A percentile compares a stretch with the other conserved stretches of the same genome.
Conservation (phyloP, 345 rosid species). For the Melaleuca alternifolia region DNA sequence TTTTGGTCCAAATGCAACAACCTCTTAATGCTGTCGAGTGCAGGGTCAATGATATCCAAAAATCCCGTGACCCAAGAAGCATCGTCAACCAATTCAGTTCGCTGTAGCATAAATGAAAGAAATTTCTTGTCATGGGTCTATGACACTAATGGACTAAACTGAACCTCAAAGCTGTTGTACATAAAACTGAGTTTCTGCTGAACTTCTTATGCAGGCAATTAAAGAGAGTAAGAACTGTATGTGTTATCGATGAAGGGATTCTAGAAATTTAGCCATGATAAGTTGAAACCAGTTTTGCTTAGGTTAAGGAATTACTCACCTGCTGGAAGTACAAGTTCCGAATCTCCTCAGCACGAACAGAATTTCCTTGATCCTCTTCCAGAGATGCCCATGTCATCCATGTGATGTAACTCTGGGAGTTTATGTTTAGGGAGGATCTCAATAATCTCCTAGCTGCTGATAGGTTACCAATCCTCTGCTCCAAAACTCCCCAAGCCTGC, state of each 20-base stretch:
- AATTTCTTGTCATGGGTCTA: background rate
- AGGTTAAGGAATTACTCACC: constrained; percentile 29
- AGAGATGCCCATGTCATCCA: constrained; percentile 99
- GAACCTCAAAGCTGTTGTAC: background rate
- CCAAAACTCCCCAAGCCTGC: constrained; percentile 98
- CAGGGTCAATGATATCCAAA: constrained; percentile 78
- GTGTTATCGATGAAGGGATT: background rate
- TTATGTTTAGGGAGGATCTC: constrained; percentile 69
- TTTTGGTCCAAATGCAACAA: constrained; percentile 61
- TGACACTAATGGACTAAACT: background rate
- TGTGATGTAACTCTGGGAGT: constrained; percentile 86
- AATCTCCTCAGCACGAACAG: constrained; percentile 89
- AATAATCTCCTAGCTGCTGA: constrained; percentile 85
- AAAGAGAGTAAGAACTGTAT: background rate
- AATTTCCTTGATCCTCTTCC: constrained; percentile 93
- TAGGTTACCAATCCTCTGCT: constrained; percentile 77
- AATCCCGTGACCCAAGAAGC: constrained; percentile 87
- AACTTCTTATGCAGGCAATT: background rate
- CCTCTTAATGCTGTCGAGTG: constrained; percentile 81
- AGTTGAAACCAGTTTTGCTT: background rate
- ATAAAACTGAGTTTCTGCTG: background rate
- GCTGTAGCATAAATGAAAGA: constrained; percentile 27
- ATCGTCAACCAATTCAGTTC: constrained; percentile 89
- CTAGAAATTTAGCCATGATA: background rate
- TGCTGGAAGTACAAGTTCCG: constrained; percentile 91